Base-by-base conservation (phyloP, 2,329 filamentous ascomycete genomes). In the Hymenoscyphus albidus region DNA sequence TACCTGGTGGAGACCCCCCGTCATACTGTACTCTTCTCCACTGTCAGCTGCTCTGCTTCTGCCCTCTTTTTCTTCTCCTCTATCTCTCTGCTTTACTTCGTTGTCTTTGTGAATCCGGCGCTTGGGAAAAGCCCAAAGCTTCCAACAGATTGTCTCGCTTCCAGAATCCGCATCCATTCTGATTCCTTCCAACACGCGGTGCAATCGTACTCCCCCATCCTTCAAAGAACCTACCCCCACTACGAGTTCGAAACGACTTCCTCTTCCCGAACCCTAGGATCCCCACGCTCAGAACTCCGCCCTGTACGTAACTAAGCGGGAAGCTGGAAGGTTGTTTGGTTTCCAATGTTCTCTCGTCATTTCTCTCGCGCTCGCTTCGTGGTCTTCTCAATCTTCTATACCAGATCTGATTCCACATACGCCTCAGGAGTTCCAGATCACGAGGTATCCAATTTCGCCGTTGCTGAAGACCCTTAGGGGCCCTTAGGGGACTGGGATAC, bases 321-420 rank as follows among this genome's bases (percentile, higher is more conserved):
- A 54, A 54, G 48, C 48, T 54, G 48, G 48, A 27, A 54, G 18
- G n/a, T 13, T 22, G 22, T n/a, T 54, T 54, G 18, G 48, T 54
- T 54, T 54, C 48, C 48, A 27, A 54, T 54, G 48, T 54, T 54
- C 48, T 54, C 18, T 54, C 48, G 48, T 54, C 48, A 54, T 54
- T 18, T 54, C 48, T 54, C 48, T 13, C 18, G 48, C 48, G 48
- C 48, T 54, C 48, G 48, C 48, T 22, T 54, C 48, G 48, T 54
- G 22, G 12, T 27, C 48, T 18, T 27, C 18, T 54, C 48, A 10
- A 27, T 18, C 18, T 54, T 54, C 13, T 54, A 54, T 10, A 54
- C 48, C 48, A 54, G 9, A 22, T 54, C 13, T 22, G 27, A 54
- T 7, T 27, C 18, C 48, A 27, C 48, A 54, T 54, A 18, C 48